Conservation (phyloP, 176 grass and related monocot species). For the Themeda triandra region DNA sequence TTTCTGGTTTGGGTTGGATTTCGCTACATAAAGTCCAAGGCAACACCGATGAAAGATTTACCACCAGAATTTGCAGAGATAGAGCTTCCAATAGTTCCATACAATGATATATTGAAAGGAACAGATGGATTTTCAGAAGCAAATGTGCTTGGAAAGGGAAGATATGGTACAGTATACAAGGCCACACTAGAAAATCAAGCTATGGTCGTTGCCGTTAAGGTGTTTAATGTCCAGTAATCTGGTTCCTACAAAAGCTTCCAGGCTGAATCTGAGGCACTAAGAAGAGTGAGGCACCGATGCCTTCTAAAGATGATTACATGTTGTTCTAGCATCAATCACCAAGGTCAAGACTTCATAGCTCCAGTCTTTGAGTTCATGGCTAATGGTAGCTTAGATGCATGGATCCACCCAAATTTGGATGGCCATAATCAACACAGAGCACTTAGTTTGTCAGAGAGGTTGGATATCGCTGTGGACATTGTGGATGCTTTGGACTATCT, state of each 20-base stretch:
- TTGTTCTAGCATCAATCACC: constrained; percentile 26
- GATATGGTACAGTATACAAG: constrained; percentile 17
- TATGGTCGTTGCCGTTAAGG: constrained; percentile 15
- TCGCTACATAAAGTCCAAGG: background rate
- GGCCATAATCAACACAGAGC: background rate
- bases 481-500: constrained; percentile 31
- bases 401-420: constrained; percentile 18
- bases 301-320: constrained; percentile 39
- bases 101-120: constrained; percentile 10
- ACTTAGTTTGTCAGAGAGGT: constrained; percentile 20
- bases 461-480: constrained; percentile 6
- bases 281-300: constrained; percentile 33
- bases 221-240: constrained; percentile 24
- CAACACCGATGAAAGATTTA: background rate
- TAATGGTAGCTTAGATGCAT: constrained; percentile 31
- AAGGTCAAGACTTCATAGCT: constrained; percentile 36
- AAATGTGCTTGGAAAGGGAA: constrained; percentile 26
- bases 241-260: constrained; percentile 33
- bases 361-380: constrained; percentile 33
- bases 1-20: background rate
- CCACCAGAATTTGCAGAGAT: background rate
- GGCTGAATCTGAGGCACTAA: constrained; percentile 35
- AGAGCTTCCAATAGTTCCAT: background rate
- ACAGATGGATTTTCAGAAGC: constrained; percentile 20
- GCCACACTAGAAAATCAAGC: background rate